These are phyloP conservation scores for Chytriomyces sp. DNA, from an alignment of 192 early-diverging fungal genomes.

Conservation along the genomic window DNA sequence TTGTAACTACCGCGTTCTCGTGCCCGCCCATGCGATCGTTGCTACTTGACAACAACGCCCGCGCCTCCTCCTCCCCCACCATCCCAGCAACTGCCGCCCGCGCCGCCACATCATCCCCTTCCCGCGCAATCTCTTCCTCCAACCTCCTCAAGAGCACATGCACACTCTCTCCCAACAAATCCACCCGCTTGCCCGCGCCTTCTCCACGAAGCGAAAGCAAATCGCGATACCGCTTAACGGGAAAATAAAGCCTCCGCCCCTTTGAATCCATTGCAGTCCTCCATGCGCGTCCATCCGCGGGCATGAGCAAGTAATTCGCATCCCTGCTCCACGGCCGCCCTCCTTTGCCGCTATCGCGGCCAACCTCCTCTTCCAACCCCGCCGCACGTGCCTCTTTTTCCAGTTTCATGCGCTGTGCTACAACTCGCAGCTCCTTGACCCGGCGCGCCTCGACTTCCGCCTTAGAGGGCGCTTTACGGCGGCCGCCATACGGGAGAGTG, in stretches of 20 bases:
- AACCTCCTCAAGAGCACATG: slow-evolving; percentile 20
- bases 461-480: slow-evolving; percentile 6
- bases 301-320: slow-evolving; percentile 22
- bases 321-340: background rate
- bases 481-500: slow-evolving; percentile 7
- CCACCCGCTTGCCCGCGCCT: background rate
- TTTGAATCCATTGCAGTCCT: slow-evolving; percentile 16
- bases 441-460: slow-evolving; percentile 19
- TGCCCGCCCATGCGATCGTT: slow-evolving; percentile 9
- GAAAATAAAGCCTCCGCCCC: slow-evolving; percentile 23
- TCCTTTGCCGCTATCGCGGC: background rate
- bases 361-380: background rate
- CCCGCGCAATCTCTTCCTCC: slow-evolving; percentile 33
- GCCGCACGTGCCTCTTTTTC: slow-evolving; percentile 6
- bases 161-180: slow-evolving; percentile 22
- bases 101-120: slow-evolving; percentile 34
- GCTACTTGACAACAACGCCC: background rate
- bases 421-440: background rate
- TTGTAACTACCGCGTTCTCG: background rate
- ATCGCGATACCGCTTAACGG: background rate
- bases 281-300: slow-evolving; percentile 17
- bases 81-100: background rate
- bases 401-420: slow-evolving; percentile 16
- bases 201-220: background rate
- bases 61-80: slow-evolving; percentile 2